Base-by-base conservation (phyloP, 352 stramenopile species). In the Phytopythium helicoides region DNA sequence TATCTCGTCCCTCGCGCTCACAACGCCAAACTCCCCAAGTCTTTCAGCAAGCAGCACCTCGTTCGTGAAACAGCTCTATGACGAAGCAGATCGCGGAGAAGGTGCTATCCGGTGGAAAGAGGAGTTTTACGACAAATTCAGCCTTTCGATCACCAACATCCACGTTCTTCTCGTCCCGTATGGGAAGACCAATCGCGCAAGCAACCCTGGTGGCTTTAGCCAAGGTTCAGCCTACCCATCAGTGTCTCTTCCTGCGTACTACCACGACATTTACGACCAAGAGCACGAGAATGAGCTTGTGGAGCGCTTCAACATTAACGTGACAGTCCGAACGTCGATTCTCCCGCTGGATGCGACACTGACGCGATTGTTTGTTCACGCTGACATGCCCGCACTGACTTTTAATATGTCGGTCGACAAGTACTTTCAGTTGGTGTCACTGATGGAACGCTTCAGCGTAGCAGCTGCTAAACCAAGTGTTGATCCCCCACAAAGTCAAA, bases 41-140 rank as follows among this genome's bases (percentile, higher is more conserved):
- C 47, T 81, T 21, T 59, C 58, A 4, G 68, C 73, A 3, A 87
- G 76, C 44, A 90, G 76, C 44, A 90, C 80, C 33, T 89, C 76
- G 9, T 95, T 95, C 28, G 81, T 90, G 25, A 87, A 89, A 56
- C 86, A 95, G 37, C 44, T 95, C 11, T 93, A 89, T 40, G 86
- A 95, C 60, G 86, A 95, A 64, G 81, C 80, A 2, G 86, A 95
- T 44, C 80, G 71, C 59, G 86, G 84, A 21, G 81, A 95, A 64
- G 81, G 81, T 0, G 81, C 83, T 7, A 87, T 92, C 57, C 86
- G 81, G 18, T 95, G 86, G 86, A 95, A 95, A 47, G 86, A 95
- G 60, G 86, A 94, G 41, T 95, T 95, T 49, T 95, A 95, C 56
- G 86, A 95, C 68, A 95, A 94, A 61, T 95, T 95, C 58, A 88